Evolutionary conservation across 2,329 filamentous ascomycete species (phyloP).

Genomic region (Annulohypoxylon truncatum): DNA sequence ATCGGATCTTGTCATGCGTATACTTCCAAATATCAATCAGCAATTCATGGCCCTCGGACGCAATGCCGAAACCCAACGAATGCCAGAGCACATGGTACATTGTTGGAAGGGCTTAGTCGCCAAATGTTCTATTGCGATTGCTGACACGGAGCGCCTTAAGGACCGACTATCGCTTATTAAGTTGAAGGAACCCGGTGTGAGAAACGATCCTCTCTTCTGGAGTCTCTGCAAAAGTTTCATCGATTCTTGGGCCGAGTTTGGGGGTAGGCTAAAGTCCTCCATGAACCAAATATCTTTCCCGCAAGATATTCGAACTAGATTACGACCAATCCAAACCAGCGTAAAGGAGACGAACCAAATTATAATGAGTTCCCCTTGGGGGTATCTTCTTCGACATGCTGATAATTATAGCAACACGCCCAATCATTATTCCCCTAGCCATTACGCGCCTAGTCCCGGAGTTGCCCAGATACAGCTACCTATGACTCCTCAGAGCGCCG

Average conservation of each 20-base stretch:
- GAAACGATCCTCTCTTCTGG: conserved; percentile 72
- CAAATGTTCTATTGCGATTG: conserved; percentile 76
- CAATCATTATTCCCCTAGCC: conserved; percentile 48
- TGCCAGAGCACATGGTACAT: conserved; percentile 69
- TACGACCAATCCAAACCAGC: conserved; percentile 83
- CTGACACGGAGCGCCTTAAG: conserved; percentile 79
- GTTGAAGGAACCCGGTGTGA: conserved; percentile 82
- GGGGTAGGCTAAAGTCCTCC: conserved; percentile 67
- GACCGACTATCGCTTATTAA: conserved; percentile 81
- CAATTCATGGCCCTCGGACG: conserved; percentile 75
- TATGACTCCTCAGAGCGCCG: conserved; percentile 89
- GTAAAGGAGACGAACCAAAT: conserved; percentile 83
- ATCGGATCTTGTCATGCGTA: conserved; percentile 77
- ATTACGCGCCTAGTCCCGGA: conserved; percentile 51
- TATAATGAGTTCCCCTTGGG: conserved; percentile 73
- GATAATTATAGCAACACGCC: conserved; percentile 42
- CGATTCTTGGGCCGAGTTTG: conserved; percentile 75
- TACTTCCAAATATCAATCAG: conserved; percentile 75
- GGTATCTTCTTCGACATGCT: conserved; percentile 55
- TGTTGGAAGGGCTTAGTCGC: conserved; percentile 78
- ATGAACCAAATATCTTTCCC: conserved; percentile 65
- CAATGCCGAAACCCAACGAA: conserved; percentile 69
- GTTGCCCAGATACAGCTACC: conserved; percentile 63
- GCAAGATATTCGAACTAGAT: conserved; percentile 75
- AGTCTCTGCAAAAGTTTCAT: conserved; percentile 80